Evolutionary conservation across 352 stramenopile species (phyloP), one percentile per base, ranked within the genome.

Genomic region (Phytophthora pinifolia): DNA sequence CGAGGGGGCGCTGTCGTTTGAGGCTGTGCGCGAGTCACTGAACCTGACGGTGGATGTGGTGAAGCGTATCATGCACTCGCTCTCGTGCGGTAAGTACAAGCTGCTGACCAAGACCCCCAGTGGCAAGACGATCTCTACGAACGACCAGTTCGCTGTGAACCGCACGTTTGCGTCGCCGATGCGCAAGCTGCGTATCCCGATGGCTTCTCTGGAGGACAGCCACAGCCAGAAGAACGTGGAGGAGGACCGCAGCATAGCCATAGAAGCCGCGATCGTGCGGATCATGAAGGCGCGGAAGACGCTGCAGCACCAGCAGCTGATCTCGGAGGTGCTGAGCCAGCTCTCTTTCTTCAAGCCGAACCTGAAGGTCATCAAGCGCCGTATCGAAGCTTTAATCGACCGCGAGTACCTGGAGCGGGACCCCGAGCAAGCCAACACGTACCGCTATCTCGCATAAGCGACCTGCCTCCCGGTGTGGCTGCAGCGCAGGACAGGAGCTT

Each of bases 221-320:
- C 92, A 99, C 80, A 99, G 97, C 67, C 96, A 98, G 41, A 99
- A 99, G 76, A 85, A 96, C 42, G 95, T 99, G 4, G 94, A 99
- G 68, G 97, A 99, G 66, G 88, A 98, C 54, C 79, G 90, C 34
- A 90, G 89, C 55, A 98, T 98, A 76, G 96, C 97, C 15, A 99
- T 99, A 68, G 98, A 99, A 82, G 98, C 98, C 33, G 96, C 97
- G 10, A 99, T 99, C 65, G 98, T 99, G 35, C 93, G 98, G 70
- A 99, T 99, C 77, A 99, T 99, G 98, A 99, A 99, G 79, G 96
- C 96, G 15, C 79, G 96, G 54, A 98, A 98, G 75, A 98, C 93
- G 29, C 76, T 99, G 49, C 81, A 96, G 50, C 97, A 99, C 71
- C 94, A 99, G 69, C 92, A 99, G 68, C 85, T 99, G 10, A 90